phyloP scores from a whole-genome alignment of 208 protist genomes.

The Phytomonas sp. region DNA sequence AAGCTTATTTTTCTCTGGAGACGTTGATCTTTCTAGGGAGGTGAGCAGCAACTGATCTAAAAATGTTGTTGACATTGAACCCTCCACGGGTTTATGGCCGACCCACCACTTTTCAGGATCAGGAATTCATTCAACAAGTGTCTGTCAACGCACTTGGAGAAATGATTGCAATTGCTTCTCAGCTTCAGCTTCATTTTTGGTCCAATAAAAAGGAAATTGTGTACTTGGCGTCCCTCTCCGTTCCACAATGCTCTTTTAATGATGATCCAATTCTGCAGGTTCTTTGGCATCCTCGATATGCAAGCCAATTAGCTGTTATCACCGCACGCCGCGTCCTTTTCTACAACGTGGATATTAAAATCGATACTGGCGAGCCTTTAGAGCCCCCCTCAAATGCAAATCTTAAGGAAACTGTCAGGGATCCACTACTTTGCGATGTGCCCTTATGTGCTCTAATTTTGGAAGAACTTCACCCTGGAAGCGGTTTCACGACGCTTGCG shows the following conservation, averaged over 20 bases:
- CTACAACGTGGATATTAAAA: constrained; percentile 26
- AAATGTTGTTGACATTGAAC: constrained; percentile 9
- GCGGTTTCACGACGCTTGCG: constrained; percentile 31
- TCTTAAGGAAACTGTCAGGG: neutral
- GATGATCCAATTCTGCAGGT: constrained; percentile 40
- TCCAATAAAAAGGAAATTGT: constrained; percentile 20
- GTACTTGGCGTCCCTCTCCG: constrained; percentile 30
- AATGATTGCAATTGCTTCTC: constrained; percentile 38
- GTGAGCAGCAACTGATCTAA: neutral
- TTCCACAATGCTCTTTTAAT: constrained; percentile 28
- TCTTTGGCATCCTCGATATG: constrained; percentile 47
- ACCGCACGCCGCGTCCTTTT: constrained; percentile 48
- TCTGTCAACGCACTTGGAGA: constrained; percentile 26
- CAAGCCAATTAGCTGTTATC: constrained; percentile 40
- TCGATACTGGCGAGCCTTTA: constrained; percentile 11
- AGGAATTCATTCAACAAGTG: constrained; percentile 34
- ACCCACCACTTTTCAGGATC: constrained; percentile 9
- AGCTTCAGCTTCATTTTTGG: constrained; percentile 57
- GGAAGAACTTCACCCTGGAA: constrained; percentile 25
- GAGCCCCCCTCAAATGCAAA: neutral
- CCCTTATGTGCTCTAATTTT: constrained; percentile 34
- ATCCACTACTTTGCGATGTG: constrained; percentile 15
- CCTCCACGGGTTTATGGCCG: neutral
- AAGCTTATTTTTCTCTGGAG: constrained; percentile 9
- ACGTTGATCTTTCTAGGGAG: neutral